Base-by-base conservation (phyloP, 306 rosid species). In the Crotalaria pallida region DNA sequence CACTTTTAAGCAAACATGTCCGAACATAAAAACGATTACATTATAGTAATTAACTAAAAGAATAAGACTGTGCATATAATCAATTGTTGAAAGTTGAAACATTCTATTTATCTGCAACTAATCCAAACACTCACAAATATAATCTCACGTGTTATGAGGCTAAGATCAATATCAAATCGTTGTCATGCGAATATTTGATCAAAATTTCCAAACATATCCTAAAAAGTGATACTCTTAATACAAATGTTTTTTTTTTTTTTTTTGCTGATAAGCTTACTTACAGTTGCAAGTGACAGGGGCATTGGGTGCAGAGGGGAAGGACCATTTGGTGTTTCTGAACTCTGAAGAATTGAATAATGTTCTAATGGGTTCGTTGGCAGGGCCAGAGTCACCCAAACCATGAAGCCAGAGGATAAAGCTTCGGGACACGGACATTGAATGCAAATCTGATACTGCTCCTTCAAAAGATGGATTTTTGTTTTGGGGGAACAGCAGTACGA, bases 371-470 rank as follows among this genome's bases (percentile, higher is more conserved):
- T 93, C 92, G 71, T 93, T 93, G 62, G 97, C 89, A 5, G 97
- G 94, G 69, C 97, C 98, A 1, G 97, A 93, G 73, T 93, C 97
- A 15, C 97, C 97, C 24, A 85, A 48, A 41, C 94, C 97, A 64
- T 93, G 98, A 59, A 93, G 92, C 97, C 96, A 93, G 12, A 90
- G 80, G 71, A 90, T 34, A 71, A 93, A 90, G 84, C 89, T 88
- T 41, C 94, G 86, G 75, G 89, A 82, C 96, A 88, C 85, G 43
- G 85, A 67, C 26, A 11, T 41, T 15, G 47, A 41, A 41, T 41
- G 15, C 16, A 41, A 41, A 41, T 69, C 80, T 38, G 44, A 5
- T 29, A 5, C 81, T 26, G 79, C 44, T 41, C 36, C 55, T 17
- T 64, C 66, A 51, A 69, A 57, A 57, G 75, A 64, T 19, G 61